Conservation (phyloP, 257 asterid species). For the Solanum corneliomulleri region DNA sequence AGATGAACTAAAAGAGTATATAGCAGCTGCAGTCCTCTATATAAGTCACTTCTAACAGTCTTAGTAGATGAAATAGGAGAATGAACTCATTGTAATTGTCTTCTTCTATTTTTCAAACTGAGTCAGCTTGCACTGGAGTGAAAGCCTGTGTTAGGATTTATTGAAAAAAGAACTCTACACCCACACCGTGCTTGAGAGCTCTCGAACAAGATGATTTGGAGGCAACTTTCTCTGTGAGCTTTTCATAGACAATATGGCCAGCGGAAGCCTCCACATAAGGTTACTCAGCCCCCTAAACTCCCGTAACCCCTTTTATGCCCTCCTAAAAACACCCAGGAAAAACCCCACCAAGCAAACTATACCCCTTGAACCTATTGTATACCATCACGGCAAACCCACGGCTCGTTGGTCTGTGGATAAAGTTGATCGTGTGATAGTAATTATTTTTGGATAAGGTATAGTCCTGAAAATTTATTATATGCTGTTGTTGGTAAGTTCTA, state of each 20-base stretch:
- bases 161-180: not conserved
- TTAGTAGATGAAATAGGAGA: not conserved
- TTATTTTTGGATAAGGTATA: not conserved
- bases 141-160: not conserved
- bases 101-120: not conserved
- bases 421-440: not conserved
- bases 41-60: not conserved
- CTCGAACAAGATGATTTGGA: not conserved
- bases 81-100: not conserved
- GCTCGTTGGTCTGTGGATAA: not conserved
- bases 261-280: not conserved
- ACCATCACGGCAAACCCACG: not conserved
- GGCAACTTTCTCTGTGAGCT: not conserved
- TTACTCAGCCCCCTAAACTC: not conserved
- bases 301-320: not conserved
- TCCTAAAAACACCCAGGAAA: not conserved
- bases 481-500: not conserved
- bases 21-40: not conserved
- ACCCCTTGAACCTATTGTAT: not conserved
- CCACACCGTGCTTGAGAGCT: not conserved
- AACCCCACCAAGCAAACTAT: not conserved
- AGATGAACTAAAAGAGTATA: not conserved
- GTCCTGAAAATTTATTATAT: not conserved
- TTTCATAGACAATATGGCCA: not conserved
- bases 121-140: not conserved